A percentile compares a stretch with the other conserved stretches of the same genome.
phyloP scores from a whole-genome alignment of 768 basidiomycete species.

The Calocera viscosa region DNA sequence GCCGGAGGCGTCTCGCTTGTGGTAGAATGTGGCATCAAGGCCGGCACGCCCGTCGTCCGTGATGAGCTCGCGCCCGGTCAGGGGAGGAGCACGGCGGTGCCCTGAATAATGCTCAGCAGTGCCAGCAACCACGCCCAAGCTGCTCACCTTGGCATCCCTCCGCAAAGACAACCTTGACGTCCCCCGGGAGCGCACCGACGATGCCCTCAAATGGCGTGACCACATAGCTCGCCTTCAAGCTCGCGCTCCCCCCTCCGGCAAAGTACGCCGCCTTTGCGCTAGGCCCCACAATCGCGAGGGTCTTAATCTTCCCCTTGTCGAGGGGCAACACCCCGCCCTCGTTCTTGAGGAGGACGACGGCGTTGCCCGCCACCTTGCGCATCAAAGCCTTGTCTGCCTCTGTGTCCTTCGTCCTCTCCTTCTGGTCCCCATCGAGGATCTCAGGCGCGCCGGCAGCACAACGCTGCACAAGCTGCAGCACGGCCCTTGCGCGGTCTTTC shows the following conservation, averaged over 20 bases:
- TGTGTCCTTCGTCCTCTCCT: slow-evolving; percentile 18
- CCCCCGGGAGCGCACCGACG: slow-evolving; percentile 39
- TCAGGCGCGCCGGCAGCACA: slow-evolving; percentile 22
- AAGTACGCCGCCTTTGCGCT: slow-evolving; percentile 52
- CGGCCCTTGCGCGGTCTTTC: slow-evolving; percentile 21
- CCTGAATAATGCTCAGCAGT: not conserved
- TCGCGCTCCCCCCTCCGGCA: slow-evolving; percentile 62
- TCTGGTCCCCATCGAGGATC: slow-evolving; percentile 39
- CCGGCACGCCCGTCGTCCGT: slow-evolving; percentile 50
- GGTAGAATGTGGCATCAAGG: slow-evolving; percentile 53
- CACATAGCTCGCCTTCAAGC: slow-evolving; percentile 62
- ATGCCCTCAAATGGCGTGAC: slow-evolving; percentile 69
- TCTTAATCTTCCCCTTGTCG: slow-evolving; percentile 39
- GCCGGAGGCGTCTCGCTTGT: slow-evolving; percentile 7
- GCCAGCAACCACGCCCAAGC: not conserved
- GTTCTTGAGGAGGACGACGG: slow-evolving; percentile 69
- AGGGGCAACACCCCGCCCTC: slow-evolving; percentile 44
- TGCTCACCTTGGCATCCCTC: slow-evolving; percentile 54
- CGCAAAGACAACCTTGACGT: slow-evolving; percentile 47
- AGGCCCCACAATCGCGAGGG: slow-evolving; percentile 62
- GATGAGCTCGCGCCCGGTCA: slow-evolving; percentile 37
- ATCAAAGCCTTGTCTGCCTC: slow-evolving; percentile 34
- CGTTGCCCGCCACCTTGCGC: slow-evolving; percentile 52
- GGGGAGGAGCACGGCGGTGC: not conserved
- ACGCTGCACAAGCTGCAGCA: slow-evolving; percentile 28